Conservation (phyloP, 306 rosid genomes). For the Trifolium dubium region DNA sequence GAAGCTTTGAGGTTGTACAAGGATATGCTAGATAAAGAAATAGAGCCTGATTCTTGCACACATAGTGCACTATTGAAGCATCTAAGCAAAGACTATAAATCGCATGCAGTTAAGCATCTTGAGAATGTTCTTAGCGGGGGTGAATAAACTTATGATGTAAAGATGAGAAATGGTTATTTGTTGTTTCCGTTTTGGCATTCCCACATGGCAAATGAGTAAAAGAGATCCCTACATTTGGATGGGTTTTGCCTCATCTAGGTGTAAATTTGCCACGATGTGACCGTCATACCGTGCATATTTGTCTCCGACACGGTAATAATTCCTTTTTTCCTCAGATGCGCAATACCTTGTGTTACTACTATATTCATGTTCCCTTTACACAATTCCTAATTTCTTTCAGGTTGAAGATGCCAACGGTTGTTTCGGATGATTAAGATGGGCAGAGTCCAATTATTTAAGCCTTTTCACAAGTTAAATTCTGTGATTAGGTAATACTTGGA, state of each 20-base stretch:
- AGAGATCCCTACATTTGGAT: conserved; percentile 21
- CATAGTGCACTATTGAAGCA: conserved; percentile 67
- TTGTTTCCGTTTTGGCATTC: conserved; percentile 37
- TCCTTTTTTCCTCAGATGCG: conserved; percentile 18
- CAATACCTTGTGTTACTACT: neutral
- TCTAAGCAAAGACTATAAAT: conserved; percentile 58
- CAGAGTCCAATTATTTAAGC: conserved; percentile 34
- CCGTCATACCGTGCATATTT: conserved; percentile 23
- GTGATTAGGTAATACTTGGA: conserved; percentile 44
- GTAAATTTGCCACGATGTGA: conserved; percentile 16
- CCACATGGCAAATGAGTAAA: conserved; percentile 38
- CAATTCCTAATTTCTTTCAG: conserved; percentile 44
- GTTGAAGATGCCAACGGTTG: conserved; percentile 52
- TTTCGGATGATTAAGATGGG: conserved; percentile 41
- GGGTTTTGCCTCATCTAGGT: conserved; percentile 38
- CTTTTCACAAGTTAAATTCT: conserved; percentile 39
- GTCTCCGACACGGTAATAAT: conserved; percentile 37
- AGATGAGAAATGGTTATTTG: conserved; percentile 40
- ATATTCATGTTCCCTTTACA: conserved; percentile 37
- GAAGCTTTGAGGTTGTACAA: conserved; percentile 75
- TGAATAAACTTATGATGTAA: conserved; percentile 45
- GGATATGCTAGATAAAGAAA: conserved; percentile 72
- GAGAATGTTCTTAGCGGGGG: conserved; percentile 53
- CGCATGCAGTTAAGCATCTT: conserved; percentile 51
- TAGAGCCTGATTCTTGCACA: conserved; percentile 77